Evolutionary conservation across 2,329 filamentous ascomycete species (phyloP).

Genomic region (Taxawa tesnikishii): DNA sequence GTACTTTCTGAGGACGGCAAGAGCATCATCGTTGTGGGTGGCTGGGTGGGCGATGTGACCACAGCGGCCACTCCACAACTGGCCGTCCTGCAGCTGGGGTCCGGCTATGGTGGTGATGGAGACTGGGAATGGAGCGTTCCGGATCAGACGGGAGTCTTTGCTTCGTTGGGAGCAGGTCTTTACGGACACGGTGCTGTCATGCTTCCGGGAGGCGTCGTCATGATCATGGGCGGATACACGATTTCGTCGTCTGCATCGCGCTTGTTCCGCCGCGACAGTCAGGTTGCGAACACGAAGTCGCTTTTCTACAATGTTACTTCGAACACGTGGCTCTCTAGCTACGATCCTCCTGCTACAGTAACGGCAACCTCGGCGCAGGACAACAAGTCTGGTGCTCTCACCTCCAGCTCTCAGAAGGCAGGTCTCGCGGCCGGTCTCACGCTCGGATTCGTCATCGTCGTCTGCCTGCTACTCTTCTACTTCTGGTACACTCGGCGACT

Average conservation of each 20-base stretch:
- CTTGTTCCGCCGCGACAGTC: slow-evolving; percentile 22
- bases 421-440: slow-evolving; percentile 33
- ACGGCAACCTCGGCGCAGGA: slow-evolving; percentile 6
- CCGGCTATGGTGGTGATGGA: slow-evolving; percentile 50
- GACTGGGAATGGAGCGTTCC: slow-evolving; percentile 63
- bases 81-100: slow-evolving; percentile 61
- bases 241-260: slow-evolving; percentile 28
- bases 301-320: slow-evolving; percentile 53
- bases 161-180: slow-evolving; percentile 34
- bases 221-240: slow-evolving; percentile 46
- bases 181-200: slow-evolving; percentile 51
- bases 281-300: slow-evolving; percentile 29
- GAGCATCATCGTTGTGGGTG: slow-evolving; percentile 69
- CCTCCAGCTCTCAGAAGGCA: slow-evolving; percentile 31
- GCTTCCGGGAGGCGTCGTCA: slow-evolving; percentile 49
- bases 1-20: slow-evolving; percentile 68
- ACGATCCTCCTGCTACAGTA: slow-evolving; percentile 28
- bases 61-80: slow-evolving; percentile 74
- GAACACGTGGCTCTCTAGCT: slow-evolving; percentile 44
- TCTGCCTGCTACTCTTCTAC: slow-evolving; percentile 29
- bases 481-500: slow-evolving; percentile 33
- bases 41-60: slow-evolving; percentile 77
- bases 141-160: slow-evolving; percentile 28
- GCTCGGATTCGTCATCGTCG: slow-evolving; percentile 29
- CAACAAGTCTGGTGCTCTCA: slow-evolving; percentile 24